A percentile compares a stretch with the other conserved stretches of the same genome.
These are phyloP conservation scores for Penicillium maclennaniae DNA, from an alignment of 495 filamentous ascomycete species.

Conservation along the genomic window DNA sequence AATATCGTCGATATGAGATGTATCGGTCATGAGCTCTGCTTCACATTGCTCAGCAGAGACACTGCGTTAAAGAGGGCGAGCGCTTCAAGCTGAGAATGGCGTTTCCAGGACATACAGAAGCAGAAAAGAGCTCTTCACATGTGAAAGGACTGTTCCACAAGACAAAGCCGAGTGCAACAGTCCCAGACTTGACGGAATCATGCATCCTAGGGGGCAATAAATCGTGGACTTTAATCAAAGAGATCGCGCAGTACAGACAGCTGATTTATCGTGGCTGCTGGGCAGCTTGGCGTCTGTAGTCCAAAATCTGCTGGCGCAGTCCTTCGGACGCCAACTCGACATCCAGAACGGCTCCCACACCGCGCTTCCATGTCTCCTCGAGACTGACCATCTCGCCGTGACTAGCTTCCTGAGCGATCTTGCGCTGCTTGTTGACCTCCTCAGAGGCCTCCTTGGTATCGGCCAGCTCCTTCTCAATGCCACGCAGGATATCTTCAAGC, in stretches of 20 bases:
- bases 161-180: neutral
- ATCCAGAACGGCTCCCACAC: slow-evolving; percentile 67
- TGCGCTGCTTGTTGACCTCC: slow-evolving; percentile 64
- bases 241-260: neutral
- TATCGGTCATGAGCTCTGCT: neutral
- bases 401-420: slow-evolving; percentile 63
- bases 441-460: slow-evolving; percentile 62
- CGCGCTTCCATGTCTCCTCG: slow-evolving; percentile 70
- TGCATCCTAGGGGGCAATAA: neutral
- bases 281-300: slow-evolving; percentile 42
- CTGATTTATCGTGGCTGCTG: slow-evolving; percentile 33
- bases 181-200: neutral
- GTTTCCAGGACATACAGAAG: neutral
- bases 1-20: neutral
- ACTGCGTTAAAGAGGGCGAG: neutral
- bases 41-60: neutral
- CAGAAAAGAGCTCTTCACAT: neutral
- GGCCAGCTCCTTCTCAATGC: slow-evolving; percentile 74
- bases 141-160: neutral
- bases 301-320: slow-evolving; percentile 60
- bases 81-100: neutral
- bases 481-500: slow-evolving; percentile 65
- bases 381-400: slow-evolving; percentile 63
- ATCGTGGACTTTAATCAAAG: neutral
- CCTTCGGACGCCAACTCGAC: slow-evolving; percentile 72